Base-by-base conservation (phyloP, 2,329 filamentous ascomycete genomes). In the Aspergillus sp. region DNA sequence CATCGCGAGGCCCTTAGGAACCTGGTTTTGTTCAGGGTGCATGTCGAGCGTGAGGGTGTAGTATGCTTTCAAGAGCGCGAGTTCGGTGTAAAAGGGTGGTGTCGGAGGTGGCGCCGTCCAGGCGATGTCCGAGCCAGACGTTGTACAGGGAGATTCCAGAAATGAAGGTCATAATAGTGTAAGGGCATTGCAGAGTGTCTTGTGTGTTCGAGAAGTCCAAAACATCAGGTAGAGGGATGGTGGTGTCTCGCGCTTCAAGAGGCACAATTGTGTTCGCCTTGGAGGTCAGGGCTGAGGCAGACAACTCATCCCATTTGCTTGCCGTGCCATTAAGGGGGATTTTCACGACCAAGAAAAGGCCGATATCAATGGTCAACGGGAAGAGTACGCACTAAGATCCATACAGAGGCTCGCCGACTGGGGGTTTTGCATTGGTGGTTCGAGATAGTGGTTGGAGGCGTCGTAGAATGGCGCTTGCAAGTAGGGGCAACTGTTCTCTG, bases 211-310 rank as follows among this genome's bases (percentile, higher is more conserved):
- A 42, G 48, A 62, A 67, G 22, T 58, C 57, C 9, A 59, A 53
- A 41, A 64, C 57, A 3, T 60, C 47, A n/a, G 65, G 62, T 3
- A 66, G 15, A 19, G 60, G 62, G 37, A 66, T 59, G 1, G 55
- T 58, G 7, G 61, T 66, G 61, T 66, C 33, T 66, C 55, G 10
- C 48, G 47, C 44, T 56, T 56, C 7, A 68, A 45, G 2, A 64
- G 43, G n/a, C 49, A 51, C 62, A 67, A 67, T 65, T 7, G 59
- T 62, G 25, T 53, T 52, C 7, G 56, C 60, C 51, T 67, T 60
- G 5, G 59, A 59, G 44, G 47, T 17, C 23, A 49, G 37, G 44
- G 41, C 20, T 15, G 44, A 42, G 41, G 44, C 44, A 33, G 44
- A 35, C 13, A 19, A 25, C 23, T 46, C 41, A 41, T 30, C 43